These are phyloP conservation scores for Alisma plantagoaquatica DNA, from an alignment of 106 monocot genomes.

Conservation along the genomic window DNA sequence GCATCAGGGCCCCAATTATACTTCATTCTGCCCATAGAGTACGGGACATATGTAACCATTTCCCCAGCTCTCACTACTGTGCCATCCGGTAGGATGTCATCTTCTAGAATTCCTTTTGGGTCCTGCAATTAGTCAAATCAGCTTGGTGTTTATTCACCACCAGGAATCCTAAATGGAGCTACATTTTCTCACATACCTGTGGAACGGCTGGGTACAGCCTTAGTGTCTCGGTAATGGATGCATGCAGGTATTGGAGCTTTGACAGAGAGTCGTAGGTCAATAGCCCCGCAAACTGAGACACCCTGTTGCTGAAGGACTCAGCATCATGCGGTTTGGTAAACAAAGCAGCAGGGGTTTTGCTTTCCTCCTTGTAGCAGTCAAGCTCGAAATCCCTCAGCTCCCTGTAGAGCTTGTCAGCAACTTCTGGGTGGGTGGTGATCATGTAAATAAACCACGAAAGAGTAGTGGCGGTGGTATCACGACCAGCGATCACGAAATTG, in stretches of 20 bases:
- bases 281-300: conserved; percentile 45
- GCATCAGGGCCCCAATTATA: conserved; percentile 85
- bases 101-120: conserved; percentile 64
- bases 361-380: background rate
- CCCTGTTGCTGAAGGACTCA: conserved; percentile 28
- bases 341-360: background rate
- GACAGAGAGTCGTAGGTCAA: conserved; percentile 62
- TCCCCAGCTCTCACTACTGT: conserved; percentile 58
- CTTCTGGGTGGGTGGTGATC: conserved; percentile 43
- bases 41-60: conserved; percentile 70
- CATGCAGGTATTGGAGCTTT: conserved; percentile 57
- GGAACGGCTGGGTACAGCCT: conserved; percentile 83
- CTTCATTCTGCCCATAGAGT: conserved; percentile 87
- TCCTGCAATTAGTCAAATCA: no score
- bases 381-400: conserved; percentile 60
- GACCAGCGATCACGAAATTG: conserved; percentile 82
- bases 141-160: no score
- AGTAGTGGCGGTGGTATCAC: conserved; percentile 84
- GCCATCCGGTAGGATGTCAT: conserved; percentile 88
- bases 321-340: no score
- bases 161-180: no score
- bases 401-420: conserved; percentile 42
- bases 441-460: conserved; percentile 88
- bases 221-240: conserved; percentile 73
- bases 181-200: conserved; percentile 46